These are phyloP conservation scores for Hypoxylon lienhwacheense DNA, from an alignment of 495 filamentous ascomycete species.

Conservation along the genomic window DNA sequence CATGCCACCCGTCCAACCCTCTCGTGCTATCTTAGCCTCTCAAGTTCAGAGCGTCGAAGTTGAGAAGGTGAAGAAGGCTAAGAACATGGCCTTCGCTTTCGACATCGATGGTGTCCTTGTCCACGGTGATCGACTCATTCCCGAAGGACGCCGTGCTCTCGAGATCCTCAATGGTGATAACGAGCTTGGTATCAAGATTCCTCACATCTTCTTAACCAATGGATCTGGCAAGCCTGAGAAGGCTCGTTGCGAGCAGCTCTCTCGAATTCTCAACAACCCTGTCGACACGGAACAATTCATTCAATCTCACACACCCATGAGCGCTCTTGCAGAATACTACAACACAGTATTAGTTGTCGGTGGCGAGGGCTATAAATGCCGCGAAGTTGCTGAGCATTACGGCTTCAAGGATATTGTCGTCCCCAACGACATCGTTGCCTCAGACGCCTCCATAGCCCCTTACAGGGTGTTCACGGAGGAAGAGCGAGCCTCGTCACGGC, in stretches of 20 bases:
- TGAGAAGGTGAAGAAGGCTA: slow-evolving; percentile 65
- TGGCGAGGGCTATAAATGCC: slow-evolving; percentile 66
- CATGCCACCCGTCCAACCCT: slow-evolving; percentile 54
- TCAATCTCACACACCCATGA: slow-evolving; percentile 69
- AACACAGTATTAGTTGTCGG: slow-evolving; percentile 66
- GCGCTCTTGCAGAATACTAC: slow-evolving; percentile 67
- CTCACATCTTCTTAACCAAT: slow-evolving; percentile 71
- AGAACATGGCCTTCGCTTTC: slow-evolving; percentile 70
- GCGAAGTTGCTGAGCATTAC: slow-evolving; percentile 66
- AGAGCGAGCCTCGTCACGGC: slow-evolving; percentile 58
- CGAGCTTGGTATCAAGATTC: slow-evolving; percentile 69
- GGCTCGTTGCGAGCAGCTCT: slow-evolving; percentile 59
- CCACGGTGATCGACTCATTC: slow-evolving; percentile 65
- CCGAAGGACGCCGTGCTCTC: slow-evolving; percentile 59
- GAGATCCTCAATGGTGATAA: slow-evolving; percentile 69
- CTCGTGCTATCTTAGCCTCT: slow-evolving; percentile 69
- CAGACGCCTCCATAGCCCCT: slow-evolving; percentile 62
- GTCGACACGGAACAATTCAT: slow-evolving; percentile 68
- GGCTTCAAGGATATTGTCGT: slow-evolving; percentile 68
- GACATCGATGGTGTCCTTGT: slow-evolving; percentile 70
- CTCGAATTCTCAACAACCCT: slow-evolving; percentile 59
- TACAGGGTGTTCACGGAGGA: slow-evolving; percentile 64
- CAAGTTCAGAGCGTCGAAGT: slow-evolving; percentile 72
- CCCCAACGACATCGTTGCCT: slow-evolving; percentile 68
- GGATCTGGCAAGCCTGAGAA: slow-evolving; percentile 65